Base-by-base conservation (phyloP, 2,329 filamentous ascomycete species). In the Cadophora sp. region DNA sequence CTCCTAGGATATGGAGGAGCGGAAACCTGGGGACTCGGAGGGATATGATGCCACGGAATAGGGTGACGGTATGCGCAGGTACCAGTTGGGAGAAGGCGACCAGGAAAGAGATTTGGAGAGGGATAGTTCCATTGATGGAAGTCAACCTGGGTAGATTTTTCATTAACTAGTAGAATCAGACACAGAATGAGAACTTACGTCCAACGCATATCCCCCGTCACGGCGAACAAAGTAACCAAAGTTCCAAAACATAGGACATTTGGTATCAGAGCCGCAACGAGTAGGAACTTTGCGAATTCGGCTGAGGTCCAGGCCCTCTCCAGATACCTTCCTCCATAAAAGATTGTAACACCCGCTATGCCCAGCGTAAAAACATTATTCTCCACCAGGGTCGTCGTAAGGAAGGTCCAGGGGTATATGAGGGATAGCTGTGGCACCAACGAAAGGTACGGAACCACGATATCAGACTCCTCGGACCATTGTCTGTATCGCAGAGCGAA, bases 21-120 rank as follows among this genome's bases (percentile, higher is more conserved):
- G 87, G 88, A 73, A 89, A 88, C 58, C 86, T 83, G 20, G 88
- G 88, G 64, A 99, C 94, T 73, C 95, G 92, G 79, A 98, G 89
- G 68, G 96, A 97, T 67, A 98, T 79, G 68, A 97, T 82, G 71
- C 94, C 94, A 71, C 91, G 91, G 82, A 97, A 95, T 66, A 99
- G 87, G 4, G 95, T 96, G 62, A 98, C 95, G 13, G 96, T 99
- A 80, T 99, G 96, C 69, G 97, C 94, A 24, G 96, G 96, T 43
- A 98, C 91, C 59, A 99, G 92, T 80, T 99, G 96, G 81, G 97
- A 98, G 81, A 98, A 97, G 64, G 95, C 93, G 74, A 98, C 93
- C 69, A 99, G 91, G 82, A 98, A 98, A 69, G 92, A 90, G 56
- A 96, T 94, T 79, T 97, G 95, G 66, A 97, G 84, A 18, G 94